Percentiles rank a stretch among this genome's conserved stretches.
phyloP scores from a whole-genome alignment of 192 early-diverging fungal species.

The Gaertneriomyces semiglobifer region DNA sequence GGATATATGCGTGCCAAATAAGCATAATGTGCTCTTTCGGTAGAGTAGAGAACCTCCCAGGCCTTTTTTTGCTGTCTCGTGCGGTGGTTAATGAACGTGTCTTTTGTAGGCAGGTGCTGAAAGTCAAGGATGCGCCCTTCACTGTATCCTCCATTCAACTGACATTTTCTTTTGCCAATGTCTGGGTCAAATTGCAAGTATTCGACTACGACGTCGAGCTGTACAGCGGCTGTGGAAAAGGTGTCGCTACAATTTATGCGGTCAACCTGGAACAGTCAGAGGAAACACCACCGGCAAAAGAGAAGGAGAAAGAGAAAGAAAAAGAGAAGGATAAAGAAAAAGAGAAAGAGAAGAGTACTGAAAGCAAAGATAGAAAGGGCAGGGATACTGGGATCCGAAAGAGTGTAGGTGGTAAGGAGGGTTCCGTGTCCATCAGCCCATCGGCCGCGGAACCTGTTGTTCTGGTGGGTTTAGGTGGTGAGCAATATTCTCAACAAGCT shows the following conservation, averaged over 20 bases:
- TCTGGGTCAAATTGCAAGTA: constrained; percentile 44
- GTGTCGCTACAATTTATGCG: constrained; percentile 37
- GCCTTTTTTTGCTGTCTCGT: background rate
- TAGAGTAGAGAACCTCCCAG: constrained; percentile 6
- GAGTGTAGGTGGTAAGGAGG: too few species aligned
- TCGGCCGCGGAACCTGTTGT: constrained; percentile 6
- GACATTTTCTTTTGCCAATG: constrained; percentile 39
- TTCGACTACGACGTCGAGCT: constrained; percentile 59
- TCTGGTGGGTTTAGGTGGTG: constrained; percentile 1
- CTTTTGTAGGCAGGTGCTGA: constrained; percentile 37
- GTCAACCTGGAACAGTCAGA: constrained; percentile 38
- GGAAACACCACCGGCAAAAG: constrained; percentile 35
- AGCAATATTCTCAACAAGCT: background rate
- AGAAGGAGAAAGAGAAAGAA: constrained; percentile 42
- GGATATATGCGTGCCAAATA: constrained; percentile 51
- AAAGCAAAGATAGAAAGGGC: background rate
- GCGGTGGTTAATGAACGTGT: background rate
- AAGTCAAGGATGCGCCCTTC: constrained; percentile 50
- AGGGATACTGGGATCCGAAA: too few species aligned
- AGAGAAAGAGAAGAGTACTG: constrained; percentile 20
- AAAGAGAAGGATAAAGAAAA: constrained; percentile 25
- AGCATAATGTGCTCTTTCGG: constrained; percentile 57
- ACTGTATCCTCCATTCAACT: constrained; percentile 46
- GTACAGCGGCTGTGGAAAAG: constrained; percentile 37
- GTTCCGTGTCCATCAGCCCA: too few species aligned